These are phyloP conservation scores for Saturnispora sanitii DNA, from an alignment of 805 yeast species.

Conservation along the genomic window DNA sequence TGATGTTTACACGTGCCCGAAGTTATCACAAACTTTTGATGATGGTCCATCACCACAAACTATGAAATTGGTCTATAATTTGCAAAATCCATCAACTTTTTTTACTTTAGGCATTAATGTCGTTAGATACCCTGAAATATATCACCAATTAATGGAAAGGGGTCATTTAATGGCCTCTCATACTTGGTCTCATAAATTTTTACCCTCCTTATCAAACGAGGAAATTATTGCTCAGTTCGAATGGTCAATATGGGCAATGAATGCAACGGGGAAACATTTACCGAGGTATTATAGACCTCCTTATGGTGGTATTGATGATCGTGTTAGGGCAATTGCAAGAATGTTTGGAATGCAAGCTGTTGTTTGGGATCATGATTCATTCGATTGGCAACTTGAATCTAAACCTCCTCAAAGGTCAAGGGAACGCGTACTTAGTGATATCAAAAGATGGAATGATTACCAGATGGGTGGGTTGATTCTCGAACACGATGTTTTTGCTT, in stretches of 20 bases:
- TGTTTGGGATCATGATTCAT: constrained; percentile 78
- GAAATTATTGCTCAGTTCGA: constrained; percentile 79
- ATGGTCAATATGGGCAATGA: constrained; percentile 98
- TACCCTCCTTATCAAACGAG: constrained; percentile 71
- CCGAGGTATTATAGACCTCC: constrained; percentile 97
- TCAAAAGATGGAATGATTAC: constrained; percentile 38
- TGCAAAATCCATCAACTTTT: constrained; percentile 57
- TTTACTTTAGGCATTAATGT: constrained; percentile 80
- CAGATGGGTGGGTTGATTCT: constrained; percentile 55
- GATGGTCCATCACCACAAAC: constrained; percentile 88
- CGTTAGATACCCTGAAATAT: constrained; percentile 66
- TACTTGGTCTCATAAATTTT: constrained; percentile 85
- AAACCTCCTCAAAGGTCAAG: constrained; percentile 37
- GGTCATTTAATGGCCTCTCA: constrained; percentile 86
- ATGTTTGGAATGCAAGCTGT: constrained; percentile 84
- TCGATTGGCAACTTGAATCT: constrained; percentile 74
- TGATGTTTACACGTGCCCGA: constrained; percentile 68
- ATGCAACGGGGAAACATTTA: constrained; percentile 77
- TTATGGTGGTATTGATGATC: constrained; percentile 85
- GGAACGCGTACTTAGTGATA: constrained; percentile 44
- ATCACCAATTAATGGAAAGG: constrained; percentile 38
- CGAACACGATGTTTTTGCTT: constrained; percentile 71
- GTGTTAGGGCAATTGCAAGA: constrained; percentile 69
- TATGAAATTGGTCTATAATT: constrained; percentile 41
- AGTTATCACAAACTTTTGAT: constrained; percentile 81